phyloP scores from a whole-genome alignment of 208 protist genomes.

The Novymonas esmeraldas region DNA sequence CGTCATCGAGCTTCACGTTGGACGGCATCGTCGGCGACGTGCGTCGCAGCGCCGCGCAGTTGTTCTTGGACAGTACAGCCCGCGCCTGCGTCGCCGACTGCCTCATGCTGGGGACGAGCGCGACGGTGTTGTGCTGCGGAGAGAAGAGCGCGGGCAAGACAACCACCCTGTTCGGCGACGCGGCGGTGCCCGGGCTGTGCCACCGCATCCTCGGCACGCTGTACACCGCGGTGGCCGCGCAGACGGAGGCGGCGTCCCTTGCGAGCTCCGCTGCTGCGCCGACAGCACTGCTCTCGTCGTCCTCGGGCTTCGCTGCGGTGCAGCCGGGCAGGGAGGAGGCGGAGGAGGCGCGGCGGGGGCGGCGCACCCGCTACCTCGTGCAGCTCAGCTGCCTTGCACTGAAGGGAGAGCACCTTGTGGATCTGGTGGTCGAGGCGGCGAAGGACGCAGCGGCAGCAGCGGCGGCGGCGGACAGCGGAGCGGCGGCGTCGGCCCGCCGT shows the following conservation, averaged over 20 bases:
- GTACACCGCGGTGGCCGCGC: slow-evolving; percentile 2
- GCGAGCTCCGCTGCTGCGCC: neutral
- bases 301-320: neutral
- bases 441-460: neutral
- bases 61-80: slow-evolving; percentile 40
- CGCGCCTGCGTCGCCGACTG: slow-evolving; percentile 34
- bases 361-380: slow-evolving; percentile 1
- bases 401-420: slow-evolving; percentile 20
- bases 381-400: slow-evolving; percentile 18
- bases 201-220: slow-evolving; percentile 12
- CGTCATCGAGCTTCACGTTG: slow-evolving; percentile 55
- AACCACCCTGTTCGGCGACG: slow-evolving; percentile 75
- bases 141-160: slow-evolving; percentile 80
- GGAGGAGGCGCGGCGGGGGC: neutral
- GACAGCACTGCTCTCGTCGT: neutral
- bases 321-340: neutral
- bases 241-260: neutral
- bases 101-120: slow-evolving; percentile 44
- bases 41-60: slow-evolving; percentile 51
- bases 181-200: slow-evolving; percentile 18
- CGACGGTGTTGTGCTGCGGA: slow-evolving; percentile 80
- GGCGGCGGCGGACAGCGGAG: neutral
- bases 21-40: slow-evolving; percentile 62
- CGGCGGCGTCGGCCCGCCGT: neutral
- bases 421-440: slow-evolving; percentile 19